Conservation (phyloP, 23 red algal species). For the Gracilaria domingensis region DNA sequence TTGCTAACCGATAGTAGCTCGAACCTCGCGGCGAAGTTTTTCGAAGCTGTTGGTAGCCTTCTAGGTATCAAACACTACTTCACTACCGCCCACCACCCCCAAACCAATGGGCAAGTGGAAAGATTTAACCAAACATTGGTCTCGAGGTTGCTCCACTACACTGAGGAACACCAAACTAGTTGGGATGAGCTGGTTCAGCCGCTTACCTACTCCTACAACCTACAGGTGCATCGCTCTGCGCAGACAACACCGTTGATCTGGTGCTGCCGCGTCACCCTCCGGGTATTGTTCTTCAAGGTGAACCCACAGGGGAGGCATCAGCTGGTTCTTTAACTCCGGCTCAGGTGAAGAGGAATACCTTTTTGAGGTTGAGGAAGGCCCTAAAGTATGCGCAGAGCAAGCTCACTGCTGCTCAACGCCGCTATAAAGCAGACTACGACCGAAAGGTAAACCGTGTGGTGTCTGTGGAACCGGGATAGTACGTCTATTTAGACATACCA, state of each 20-base stretch:
- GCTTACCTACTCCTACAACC: constrained; percentile 40
- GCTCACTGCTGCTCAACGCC: not conserved
- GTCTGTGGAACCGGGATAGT: not conserved
- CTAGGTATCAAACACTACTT: constrained; percentile 23
- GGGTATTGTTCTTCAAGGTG: constrained; percentile 15
- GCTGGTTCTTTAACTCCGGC: not conserved
- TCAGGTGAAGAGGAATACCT: constrained; percentile 23
- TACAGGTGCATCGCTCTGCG: constrained; percentile 15
- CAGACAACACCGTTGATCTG: constrained; percentile 25
- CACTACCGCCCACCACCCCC: constrained; percentile 47
- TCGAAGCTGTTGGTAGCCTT: constrained; percentile 25
- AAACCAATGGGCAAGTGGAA: constrained; percentile 51
- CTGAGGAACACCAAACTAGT: constrained; percentile 23
- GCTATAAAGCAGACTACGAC: constrained; percentile 35
- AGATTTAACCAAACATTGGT: constrained; percentile 43
- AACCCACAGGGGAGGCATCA: not conserved
- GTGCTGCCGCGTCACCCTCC: constrained; percentile 31
- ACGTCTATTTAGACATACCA: not conserved
- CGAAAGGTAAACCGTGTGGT: not conserved
- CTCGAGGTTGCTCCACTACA: not conserved
- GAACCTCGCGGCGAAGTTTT: constrained; percentile 35
- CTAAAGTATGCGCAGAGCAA: constrained; percentile 25
- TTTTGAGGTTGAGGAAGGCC: not conserved
- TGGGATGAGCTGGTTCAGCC: constrained; percentile 27
- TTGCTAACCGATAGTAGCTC: constrained; percentile 37